Percentiles rank a stretch among this genome's conserved stretches.
Conservation (phyloP, 2,329 filamentous ascomycete species). For the Talaromyces atroroseus region DNA sequence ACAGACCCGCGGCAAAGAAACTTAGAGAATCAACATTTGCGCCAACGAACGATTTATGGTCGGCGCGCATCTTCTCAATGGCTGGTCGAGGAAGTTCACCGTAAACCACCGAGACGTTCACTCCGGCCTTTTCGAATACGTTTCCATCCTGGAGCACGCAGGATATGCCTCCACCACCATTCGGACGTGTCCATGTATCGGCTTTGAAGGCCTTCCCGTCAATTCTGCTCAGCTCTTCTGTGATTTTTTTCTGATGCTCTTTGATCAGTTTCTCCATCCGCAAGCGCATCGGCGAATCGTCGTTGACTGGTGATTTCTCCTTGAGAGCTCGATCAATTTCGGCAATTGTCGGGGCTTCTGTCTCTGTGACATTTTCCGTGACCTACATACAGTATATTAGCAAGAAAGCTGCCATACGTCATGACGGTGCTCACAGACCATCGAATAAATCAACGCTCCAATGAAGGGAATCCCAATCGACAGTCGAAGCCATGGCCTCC, state of each 20-base stretch:
- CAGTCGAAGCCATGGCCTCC: constrained; percentile 44
- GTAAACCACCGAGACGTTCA: constrained; percentile 93
- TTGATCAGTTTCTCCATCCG: constrained; percentile 97
- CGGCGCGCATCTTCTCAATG: constrained; percentile 86
- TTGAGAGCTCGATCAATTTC: constrained; percentile 79
- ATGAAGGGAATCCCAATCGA: constrained; percentile 47
- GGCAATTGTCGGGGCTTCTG: constrained; percentile 60
- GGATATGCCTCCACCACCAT: constrained; percentile 88
- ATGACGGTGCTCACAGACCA: constrained; percentile 34
- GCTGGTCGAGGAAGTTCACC: constrained; percentile 80
- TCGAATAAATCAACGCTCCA: constrained; percentile 46
- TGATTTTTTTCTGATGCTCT: constrained; percentile 82
- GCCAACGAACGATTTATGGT: constrained; percentile 83
- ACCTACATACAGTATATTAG: constrained; percentile 20
- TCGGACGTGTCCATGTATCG: constrained; percentile 81
- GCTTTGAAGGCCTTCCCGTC: constrained; percentile 76
- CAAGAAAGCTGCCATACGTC: background rate
- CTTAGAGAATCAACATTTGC: constrained; percentile 74
- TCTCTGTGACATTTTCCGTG: constrained; percentile 33
- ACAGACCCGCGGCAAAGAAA: constrained; percentile 93
- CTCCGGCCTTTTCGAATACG: constrained; percentile 95
- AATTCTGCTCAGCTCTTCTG: constrained; percentile 72
- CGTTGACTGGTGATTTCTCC: constrained; percentile 67
- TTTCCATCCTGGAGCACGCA: constrained; percentile 94
- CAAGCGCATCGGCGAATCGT: constrained; percentile 86